phyloP scores from a whole-genome alignment of 73 alveolate species.

The Uronychia setigera region DNA sequence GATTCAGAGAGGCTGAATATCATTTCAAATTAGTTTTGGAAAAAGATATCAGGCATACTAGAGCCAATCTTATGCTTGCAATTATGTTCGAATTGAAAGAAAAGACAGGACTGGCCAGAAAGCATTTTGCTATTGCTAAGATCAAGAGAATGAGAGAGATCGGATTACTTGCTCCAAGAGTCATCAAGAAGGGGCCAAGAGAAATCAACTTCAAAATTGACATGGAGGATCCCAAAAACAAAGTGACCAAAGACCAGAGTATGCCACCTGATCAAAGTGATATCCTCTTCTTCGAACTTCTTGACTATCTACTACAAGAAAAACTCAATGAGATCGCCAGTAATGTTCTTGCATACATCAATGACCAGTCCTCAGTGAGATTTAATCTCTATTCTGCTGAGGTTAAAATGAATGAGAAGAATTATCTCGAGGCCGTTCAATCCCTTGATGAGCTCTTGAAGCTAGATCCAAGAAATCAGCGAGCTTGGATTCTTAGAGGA shows the following conservation, averaged over 20 bases:
- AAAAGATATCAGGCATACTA: constrained; percentile 29
- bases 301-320: constrained; percentile 63
- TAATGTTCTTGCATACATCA: constrained; percentile 36
- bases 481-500: constrained; percentile 84
- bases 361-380: constrained; percentile 23
- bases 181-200: constrained; percentile 27
- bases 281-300: constrained; percentile 64
- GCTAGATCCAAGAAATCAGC: constrained; percentile 65
- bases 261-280: constrained; percentile 56
- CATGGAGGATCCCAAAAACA: constrained; percentile 33
- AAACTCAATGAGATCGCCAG: constrained; percentile 63
- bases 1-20: constrained; percentile 27
- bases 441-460: constrained; percentile 43
- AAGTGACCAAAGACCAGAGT: constrained; percentile 52
- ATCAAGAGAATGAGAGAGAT: constrained; percentile 56
- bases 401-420: constrained; percentile 12
- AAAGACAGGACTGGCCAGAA: constrained; percentile 57
- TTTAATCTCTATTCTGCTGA: constrained; percentile 26
- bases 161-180: constrained; percentile 35
- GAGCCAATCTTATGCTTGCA: constrained; percentile 45
- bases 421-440: constrained; percentile 31
- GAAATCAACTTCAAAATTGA: constrained; percentile 52
- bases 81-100: constrained; percentile 37
- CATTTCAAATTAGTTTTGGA: constrained; percentile 6
- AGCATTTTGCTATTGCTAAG: constrained; percentile 72